phyloP scores from a whole-genome alignment of 1,284 basidiomycete genomes.

The Neonothopanus nambi region DNA sequence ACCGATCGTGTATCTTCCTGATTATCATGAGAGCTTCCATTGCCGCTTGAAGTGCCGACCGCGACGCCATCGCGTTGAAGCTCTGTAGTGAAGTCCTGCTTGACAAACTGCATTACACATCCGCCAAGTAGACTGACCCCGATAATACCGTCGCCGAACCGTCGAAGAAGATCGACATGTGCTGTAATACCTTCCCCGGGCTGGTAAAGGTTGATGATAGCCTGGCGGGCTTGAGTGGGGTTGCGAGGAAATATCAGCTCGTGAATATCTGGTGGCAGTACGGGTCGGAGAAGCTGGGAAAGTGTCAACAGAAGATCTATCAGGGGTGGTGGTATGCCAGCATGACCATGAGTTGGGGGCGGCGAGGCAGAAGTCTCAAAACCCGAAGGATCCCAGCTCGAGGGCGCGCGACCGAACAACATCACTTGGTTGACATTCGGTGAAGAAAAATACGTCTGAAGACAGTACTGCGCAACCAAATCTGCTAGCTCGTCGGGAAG shows the following conservation, averaged over 20 bases:
- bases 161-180: conserved; percentile 73
- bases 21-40: background rate
- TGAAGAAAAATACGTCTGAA: conserved; percentile 55
- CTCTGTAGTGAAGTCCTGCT: conserved; percentile 8
- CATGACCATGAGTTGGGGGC: background rate
- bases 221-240: conserved; percentile 61
- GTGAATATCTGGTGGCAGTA: conserved; percentile 49
- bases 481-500: conserved; percentile 53
- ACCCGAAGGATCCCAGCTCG: no score
- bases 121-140: conserved; percentile 74
- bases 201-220: conserved; percentile 76
- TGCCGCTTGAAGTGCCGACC: background rate
- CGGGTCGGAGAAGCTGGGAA: conserved; percentile 44
- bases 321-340: conserved; percentile 57
- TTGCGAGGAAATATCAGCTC: conserved; percentile 25
- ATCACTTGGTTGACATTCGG: conserved; percentile 68
- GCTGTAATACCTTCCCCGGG: conserved; percentile 80
- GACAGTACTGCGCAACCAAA: conserved; percentile 51
- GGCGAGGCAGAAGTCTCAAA: conserved; percentile 19
- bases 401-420: conserved; percentile 63
- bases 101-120: conserved; percentile 70
- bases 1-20: conserved; percentile 12
- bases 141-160: conserved; percentile 81
- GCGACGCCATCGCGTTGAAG: conserved; percentile 8
- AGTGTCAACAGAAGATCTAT: conserved; percentile 52